Evolutionary conservation across 306 rosid genomes (phyloP).

Genomic region (Corylus avellana): DNA sequence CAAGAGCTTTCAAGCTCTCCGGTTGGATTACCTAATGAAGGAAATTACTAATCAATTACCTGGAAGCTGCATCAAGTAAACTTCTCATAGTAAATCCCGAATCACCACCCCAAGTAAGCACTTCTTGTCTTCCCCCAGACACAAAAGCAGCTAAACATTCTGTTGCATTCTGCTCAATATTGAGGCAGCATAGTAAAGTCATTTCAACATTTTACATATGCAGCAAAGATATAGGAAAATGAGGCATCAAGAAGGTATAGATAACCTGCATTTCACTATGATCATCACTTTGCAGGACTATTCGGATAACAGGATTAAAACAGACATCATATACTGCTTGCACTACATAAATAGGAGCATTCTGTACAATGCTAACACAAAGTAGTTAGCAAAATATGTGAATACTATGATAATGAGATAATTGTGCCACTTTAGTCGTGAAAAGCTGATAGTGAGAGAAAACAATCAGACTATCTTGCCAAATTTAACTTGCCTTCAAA

Average conservation of each 20-base stretch:
- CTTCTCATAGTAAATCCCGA: constrained; percentile 73
- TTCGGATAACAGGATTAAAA: constrained; percentile 59
- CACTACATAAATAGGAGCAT: constrained; percentile 73
- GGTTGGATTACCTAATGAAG: neutral
- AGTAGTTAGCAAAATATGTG: constrained; percentile 34
- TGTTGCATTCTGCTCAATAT: constrained; percentile 77
- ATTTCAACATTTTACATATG: constrained; percentile 2
- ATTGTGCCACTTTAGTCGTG: constrained; percentile 20
- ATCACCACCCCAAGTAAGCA: constrained; percentile 80
- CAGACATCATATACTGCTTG: constrained; percentile 77
- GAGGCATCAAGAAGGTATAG: neutral
- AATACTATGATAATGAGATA: constrained; percentile 6
- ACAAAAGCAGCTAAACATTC: constrained; percentile 88
- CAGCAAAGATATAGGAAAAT: neutral
- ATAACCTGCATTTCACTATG: constrained; percentile 93
- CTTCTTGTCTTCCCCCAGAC: constrained; percentile 69
- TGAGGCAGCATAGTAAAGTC: constrained; percentile 28
- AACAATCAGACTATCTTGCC: constrained; percentile 21
- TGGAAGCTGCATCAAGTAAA: constrained; percentile 82
- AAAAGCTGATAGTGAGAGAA: constrained; percentile 7
- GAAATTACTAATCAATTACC: constrained; percentile 44
- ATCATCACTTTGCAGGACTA: constrained; percentile 81
- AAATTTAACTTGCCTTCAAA: constrained; percentile 76
- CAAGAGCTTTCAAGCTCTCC: neutral
- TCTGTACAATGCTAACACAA: constrained; percentile 62